Evolutionary conservation across 176 grass and related monocot species (phyloP).

Genomic region (Triticum dicoccoides): DNA sequence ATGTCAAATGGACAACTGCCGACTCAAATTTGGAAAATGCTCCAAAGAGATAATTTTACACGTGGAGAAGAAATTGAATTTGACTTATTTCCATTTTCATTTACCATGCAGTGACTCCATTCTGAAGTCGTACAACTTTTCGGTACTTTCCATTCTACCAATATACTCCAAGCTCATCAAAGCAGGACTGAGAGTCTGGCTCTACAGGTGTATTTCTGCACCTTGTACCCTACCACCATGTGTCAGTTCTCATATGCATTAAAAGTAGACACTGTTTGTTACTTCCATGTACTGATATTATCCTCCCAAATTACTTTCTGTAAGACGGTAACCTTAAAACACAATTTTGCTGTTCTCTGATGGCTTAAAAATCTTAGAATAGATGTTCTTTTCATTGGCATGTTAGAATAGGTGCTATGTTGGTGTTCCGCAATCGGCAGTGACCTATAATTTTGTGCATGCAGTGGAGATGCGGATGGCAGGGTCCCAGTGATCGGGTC

Average conservation of each 20-base stretch:
- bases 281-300: background rate
- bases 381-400: background rate
- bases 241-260: background rate
- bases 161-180: constrained; percentile 83
- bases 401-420: background rate
- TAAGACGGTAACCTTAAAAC: background rate
- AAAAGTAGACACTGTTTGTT: background rate
- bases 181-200: constrained; percentile 73
- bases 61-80: background rate
- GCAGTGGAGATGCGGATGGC: constrained; percentile 86
- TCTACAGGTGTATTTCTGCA: constrained; percentile 70
- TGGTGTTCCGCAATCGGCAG: background rate
- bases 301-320: background rate
- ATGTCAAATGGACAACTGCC: background rate
- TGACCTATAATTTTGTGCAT: constrained; percentile 11
- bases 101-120: constrained; percentile 65
- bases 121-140: constrained; percentile 68
- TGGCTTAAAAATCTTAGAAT: background rate
- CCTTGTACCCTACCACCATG: background rate
- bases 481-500: constrained; percentile 93
- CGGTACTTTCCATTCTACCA: constrained; percentile 66
- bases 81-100: constrained; percentile 15
- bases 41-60: background rate
- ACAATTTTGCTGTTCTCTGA: background rate
- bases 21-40: background rate